These are phyloP conservation scores for Blastobotrys attinorum DNA, from an alignment of 805 yeast genomes.

Conservation along the genomic window DNA sequence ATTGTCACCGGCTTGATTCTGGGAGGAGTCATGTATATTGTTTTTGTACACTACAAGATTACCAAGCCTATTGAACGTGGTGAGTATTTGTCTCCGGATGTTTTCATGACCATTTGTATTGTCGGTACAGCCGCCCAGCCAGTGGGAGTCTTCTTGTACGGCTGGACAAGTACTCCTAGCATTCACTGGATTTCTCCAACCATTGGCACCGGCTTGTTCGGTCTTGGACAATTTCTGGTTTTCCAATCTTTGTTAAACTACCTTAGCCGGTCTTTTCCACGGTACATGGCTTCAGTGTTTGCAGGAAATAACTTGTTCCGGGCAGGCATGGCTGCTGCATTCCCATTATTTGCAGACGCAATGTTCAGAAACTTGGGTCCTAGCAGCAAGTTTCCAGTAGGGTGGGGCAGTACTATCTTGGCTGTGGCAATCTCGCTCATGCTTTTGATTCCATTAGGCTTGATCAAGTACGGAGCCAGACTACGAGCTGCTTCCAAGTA, in stretches of 20 bases:
- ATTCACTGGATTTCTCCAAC: constrained; percentile 46
- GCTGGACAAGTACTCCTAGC: constrained; percentile 38
- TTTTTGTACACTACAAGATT: neutral
- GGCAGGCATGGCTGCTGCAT: constrained; percentile 42
- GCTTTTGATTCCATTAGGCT: constrained; percentile 47
- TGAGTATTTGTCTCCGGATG: constrained; percentile 4
- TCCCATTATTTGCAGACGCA: constrained; percentile 52
- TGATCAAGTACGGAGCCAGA: constrained; percentile 41
- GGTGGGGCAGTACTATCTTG: constrained; percentile 42
- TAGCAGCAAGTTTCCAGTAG: constrained; percentile 40
- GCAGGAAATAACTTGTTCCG: constrained; percentile 47
- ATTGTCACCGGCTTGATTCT: constrained; percentile 36
- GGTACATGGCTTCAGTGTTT: constrained; percentile 46
- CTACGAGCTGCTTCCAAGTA: constrained; percentile 29
- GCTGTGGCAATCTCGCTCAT: constrained; percentile 36
- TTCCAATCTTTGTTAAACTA: constrained; percentile 49
- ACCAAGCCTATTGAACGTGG: constrained; percentile 3
- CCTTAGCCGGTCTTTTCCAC: constrained; percentile 40
- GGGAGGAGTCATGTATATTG: constrained; percentile 3
- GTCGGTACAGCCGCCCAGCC: constrained; percentile 38
- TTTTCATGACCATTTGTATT: constrained; percentile 23
- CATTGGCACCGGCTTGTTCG: constrained; percentile 36
- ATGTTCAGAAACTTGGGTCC: constrained; percentile 38
- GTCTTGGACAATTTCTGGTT: constrained; percentile 34
- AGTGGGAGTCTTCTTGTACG: constrained; percentile 39